phyloP scores from a whole-genome alignment of 148 eudicot genomes.

The Selenicereus undatus region DNA sequence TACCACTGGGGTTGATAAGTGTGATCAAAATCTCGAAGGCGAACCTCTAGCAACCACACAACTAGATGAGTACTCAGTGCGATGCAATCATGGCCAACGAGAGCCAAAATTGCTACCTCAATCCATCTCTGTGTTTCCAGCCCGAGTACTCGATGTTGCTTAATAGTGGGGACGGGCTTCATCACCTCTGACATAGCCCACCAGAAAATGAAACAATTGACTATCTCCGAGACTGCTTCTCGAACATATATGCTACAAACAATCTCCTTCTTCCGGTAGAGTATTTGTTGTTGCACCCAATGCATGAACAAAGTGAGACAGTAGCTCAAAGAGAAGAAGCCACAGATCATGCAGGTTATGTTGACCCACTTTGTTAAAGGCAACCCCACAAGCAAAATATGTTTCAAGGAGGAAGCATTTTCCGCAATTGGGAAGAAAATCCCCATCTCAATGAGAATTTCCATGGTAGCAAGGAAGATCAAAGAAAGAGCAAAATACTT shows the following conservation, averaged over 20 bases:
- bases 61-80: background rate
- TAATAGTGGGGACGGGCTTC: slow-evolving; percentile 6
- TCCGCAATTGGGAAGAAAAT: background rate
- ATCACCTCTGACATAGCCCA: slow-evolving; percentile 3
- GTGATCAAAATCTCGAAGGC: background rate
- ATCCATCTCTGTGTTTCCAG: slow-evolving; percentile 9
- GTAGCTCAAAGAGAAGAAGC: background rate
- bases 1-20: background rate
- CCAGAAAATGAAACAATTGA: background rate
- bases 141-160: background rate
- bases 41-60: background rate
- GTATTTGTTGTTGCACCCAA: background rate
- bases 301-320: background rate
- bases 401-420: background rate
- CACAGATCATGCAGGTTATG: background rate
- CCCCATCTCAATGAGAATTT: background rate
- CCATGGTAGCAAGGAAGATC: background rate
- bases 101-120: background rate
- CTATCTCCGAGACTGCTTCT: slow-evolving; percentile 2
- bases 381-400: background rate
- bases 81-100: background rate
- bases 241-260: slow-evolving; percentile 2
- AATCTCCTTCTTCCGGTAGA: background rate
- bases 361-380: background rate
- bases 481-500: background rate